Percentiles rank a stretch among this genome's conserved stretches.
Conservation (phyloP, 495 filamentous ascomycete species). For the Neurospora sp. region DNA sequence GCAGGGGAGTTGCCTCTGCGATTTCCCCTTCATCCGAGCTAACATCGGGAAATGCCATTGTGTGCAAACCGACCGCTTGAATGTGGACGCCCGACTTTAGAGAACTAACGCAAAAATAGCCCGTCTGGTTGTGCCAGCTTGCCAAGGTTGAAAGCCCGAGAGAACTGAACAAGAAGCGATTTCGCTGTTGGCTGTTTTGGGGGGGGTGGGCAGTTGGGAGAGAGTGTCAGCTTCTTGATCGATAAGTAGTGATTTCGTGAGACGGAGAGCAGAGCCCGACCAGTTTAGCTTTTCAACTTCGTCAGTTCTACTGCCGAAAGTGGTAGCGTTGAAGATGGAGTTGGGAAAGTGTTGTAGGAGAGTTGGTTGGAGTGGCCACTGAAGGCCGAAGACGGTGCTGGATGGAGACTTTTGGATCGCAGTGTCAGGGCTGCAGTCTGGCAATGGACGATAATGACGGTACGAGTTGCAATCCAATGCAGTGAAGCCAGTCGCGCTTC, state of each 20-base stretch:
- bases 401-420: background rate
- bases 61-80: constrained; percentile 12
- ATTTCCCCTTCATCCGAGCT: constrained; percentile 82
- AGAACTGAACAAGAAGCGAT: background rate
- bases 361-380: background rate
- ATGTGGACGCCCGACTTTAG: background rate
- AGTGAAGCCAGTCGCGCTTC: background rate
- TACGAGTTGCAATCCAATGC: background rate
- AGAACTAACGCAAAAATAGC: background rate
- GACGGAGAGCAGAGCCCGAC: constrained; percentile 17
- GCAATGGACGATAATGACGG: background rate
- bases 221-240: background rate
- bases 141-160: background rate
- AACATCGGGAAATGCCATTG: constrained; percentile 39
- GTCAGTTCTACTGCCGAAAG: background rate
- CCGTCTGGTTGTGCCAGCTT: background rate
- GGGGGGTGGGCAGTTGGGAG: background rate
- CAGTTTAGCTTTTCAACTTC: constrained; percentile 5
- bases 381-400: background rate
- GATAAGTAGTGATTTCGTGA: background rate
- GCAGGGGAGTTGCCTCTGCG: constrained; percentile 56
- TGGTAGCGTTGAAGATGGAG: background rate
- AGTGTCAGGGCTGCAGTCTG: background rate
- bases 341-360: background rate
- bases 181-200: background rate